Conservation (phyloP, 768 basidiomycete species). For the Kwoniella dejecticola region DNA sequence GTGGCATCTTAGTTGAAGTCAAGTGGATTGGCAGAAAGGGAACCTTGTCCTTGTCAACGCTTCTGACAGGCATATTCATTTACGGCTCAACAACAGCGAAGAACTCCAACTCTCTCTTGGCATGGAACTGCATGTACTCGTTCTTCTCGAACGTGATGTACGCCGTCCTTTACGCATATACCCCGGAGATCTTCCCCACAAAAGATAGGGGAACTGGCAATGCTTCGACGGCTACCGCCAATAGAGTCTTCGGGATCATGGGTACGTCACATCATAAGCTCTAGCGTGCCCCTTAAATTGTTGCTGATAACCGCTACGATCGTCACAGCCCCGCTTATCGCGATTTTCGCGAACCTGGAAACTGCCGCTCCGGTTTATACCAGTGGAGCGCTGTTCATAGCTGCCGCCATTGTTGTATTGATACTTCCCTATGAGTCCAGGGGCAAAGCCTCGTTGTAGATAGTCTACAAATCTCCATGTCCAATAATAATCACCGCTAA, state of each 20-base stretch:
- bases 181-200: conserved; percentile 66
- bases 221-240: conserved; percentile 60
- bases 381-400: conserved; percentile 66
- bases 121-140: conserved; percentile 78
- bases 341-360: conserved; percentile 37
- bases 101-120: conserved; percentile 68
- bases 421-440: conserved; percentile 73
- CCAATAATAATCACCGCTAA: too few relatives aligned
- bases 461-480: background rate
- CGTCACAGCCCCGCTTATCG: conserved; percentile 31
- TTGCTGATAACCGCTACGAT: too few relatives aligned
- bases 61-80: conserved; percentile 73
- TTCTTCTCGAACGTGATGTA: conserved; percentile 62
- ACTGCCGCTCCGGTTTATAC: conserved; percentile 72
- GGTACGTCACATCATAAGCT: conserved; percentile 61
- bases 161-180: conserved; percentile 64
- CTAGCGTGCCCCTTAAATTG: too few relatives aligned
- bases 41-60: conserved; percentile 69
- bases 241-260: conserved; percentile 70
- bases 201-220: conserved; percentile 65
- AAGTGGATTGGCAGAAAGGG: conserved; percentile 69
- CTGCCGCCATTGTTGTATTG: conserved; percentile 65
- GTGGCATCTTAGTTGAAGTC: conserved; percentile 70
- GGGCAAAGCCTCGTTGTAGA: conserved; percentile 61
- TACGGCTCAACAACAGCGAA: conserved; percentile 74